These are phyloP conservation scores for Apiospora arundinis DNA, from an alignment of 2,329 filamentous ascomycete genomes.

Conservation along the genomic window DNA sequence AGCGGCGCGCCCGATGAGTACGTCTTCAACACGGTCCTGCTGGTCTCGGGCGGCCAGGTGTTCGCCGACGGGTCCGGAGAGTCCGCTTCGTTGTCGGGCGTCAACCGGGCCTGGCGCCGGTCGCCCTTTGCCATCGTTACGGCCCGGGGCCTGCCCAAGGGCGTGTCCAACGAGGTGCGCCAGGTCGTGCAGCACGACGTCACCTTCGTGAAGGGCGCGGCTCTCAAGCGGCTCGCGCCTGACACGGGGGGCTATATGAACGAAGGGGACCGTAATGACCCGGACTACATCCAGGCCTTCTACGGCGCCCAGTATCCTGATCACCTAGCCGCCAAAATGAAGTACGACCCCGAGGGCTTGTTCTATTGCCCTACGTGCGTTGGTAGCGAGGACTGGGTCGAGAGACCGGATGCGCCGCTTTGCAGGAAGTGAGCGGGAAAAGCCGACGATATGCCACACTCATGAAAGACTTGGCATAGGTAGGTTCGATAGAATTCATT, in stretches of 20 bases:
- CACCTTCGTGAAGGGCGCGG: constrained; percentile 38
- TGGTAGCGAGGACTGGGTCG: constrained; percentile 42
- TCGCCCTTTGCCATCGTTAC: constrained; percentile 24
- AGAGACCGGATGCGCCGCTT: constrained; percentile 33
- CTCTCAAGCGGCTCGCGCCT: constrained; percentile 44
- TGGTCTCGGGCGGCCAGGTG: constrained; percentile 40
- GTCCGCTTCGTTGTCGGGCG: constrained; percentile 29
- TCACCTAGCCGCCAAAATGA: constrained; percentile 42
- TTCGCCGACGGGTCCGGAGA: constrained; percentile 35
- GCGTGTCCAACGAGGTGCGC: constrained; percentile 28
- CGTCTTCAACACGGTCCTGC: constrained; percentile 33
- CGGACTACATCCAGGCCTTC: constrained; percentile 41
- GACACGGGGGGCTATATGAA: constrained; percentile 51
- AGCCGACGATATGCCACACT: too few relatives aligned
- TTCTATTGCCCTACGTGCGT: constrained; percentile 49
- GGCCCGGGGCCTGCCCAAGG: constrained; percentile 29
- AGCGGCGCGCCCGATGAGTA: constrained; percentile 34
- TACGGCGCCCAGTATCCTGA: constrained; percentile 42
- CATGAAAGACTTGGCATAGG: too few relatives aligned
- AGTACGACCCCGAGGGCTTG: constrained; percentile 40
- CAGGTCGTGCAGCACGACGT: constrained; percentile 34
- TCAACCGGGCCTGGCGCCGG: constrained; percentile 39
- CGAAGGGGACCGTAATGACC: constrained; percentile 46
- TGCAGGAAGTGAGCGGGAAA: constrained; percentile 17
- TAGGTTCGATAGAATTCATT: too few relatives aligned